Base-by-base conservation (phyloP, 2,329 filamentous ascomycete species). In the Stachybotrys chlorohalonatus region DNA sequence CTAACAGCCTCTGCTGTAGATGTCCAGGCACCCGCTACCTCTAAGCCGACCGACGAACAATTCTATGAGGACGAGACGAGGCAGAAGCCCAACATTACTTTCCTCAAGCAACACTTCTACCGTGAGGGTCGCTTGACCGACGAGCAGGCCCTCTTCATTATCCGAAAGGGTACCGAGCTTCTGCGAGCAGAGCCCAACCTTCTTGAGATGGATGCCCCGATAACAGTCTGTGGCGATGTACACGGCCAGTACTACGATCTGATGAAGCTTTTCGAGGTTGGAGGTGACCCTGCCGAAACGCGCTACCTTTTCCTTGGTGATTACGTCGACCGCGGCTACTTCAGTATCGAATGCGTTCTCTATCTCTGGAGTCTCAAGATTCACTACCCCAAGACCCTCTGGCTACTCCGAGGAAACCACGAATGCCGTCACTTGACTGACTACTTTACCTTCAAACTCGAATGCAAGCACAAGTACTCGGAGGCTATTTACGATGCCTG, bases 381-480 rank as follows among this genome's bases (percentile, higher is more conserved):
- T 69, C 96, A 95, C 84, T 99, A 97, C 70, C 94, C 94, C 53
- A 91, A 97, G 73, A 93, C 90, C 17, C 84, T 99, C 55, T 99
- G 94, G 94, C 81, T 99, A 63, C 83, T 99, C 63, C 89, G 94
- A 66, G 94, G 94, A 63, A 99, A 99, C 74, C 94, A 99, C 76
- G 94, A 99, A 75, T 99, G 94, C 73, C 87, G 94, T 66, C 94
- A 99, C 77, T 82, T 99, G 81, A 99, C 94, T 55, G 94, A 99
- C 70, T 99, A 99, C 80, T 99, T 99, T 76, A 99, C 94, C 58
- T 99, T 99, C 80, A 97, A 99, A 80, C 85, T 99, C 56, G 94
- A 99, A 73, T 99, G 94, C 81, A 96, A 96, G 78, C 94, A 99
- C 83, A 99, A 99, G 74, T 99, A 99, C 75, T 96, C 90, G 39